Conservation (phyloP, 352 stramenopile genomes). For the Bremia lactucae region DNA sequence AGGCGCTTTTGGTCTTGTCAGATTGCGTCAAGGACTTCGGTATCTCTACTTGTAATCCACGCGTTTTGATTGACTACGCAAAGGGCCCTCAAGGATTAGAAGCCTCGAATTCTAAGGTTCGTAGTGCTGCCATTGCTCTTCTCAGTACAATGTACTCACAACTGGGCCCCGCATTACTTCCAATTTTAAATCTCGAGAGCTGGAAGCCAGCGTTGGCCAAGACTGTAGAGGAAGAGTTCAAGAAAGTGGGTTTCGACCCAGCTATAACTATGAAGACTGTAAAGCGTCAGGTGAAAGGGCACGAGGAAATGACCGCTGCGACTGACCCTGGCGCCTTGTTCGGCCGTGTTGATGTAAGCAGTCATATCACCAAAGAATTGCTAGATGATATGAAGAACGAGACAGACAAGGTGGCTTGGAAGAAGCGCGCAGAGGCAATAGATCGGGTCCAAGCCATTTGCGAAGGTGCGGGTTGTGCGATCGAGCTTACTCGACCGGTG, state of each 20-base stretch:
- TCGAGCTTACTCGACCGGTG: conserved; percentile 78
- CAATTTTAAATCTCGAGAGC: conserved; percentile 70
- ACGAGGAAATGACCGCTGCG: conserved; percentile 36
- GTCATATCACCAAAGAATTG: conserved; percentile 79
- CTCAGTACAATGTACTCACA: conserved; percentile 79
- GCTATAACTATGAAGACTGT: conserved; percentile 38
- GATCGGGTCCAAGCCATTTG: conserved; percentile 70
- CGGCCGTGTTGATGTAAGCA: conserved; percentile 64
- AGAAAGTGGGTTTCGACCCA: conserved; percentile 71
- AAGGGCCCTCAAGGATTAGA: conserved; percentile 69
- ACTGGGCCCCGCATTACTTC: conserved; percentile 62
- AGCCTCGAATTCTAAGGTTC: conserved; percentile 71
- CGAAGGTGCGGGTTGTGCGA: conserved; percentile 56
- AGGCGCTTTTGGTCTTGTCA: conserved; percentile 47
- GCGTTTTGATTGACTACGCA: conserved; percentile 59
- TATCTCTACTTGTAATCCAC: conserved; percentile 52
- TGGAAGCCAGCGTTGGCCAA: conserved; percentile 76
- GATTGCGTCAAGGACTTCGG: conserved; percentile 77
- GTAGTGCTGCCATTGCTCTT: conserved; percentile 48
- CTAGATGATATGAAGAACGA: conserved; percentile 80
- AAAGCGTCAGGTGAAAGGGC: conserved; percentile 60
- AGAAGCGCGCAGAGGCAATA: conserved; percentile 77
- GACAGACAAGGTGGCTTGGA: conserved; percentile 77
- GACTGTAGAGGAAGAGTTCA: conserved; percentile 72
- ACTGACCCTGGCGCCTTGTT: conserved; percentile 49